These are phyloP conservation scores for Dryadomyces quercivorus DNA, from an alignment of 2,329 filamentous ascomycete species.

Conservation along the genomic window DNA sequence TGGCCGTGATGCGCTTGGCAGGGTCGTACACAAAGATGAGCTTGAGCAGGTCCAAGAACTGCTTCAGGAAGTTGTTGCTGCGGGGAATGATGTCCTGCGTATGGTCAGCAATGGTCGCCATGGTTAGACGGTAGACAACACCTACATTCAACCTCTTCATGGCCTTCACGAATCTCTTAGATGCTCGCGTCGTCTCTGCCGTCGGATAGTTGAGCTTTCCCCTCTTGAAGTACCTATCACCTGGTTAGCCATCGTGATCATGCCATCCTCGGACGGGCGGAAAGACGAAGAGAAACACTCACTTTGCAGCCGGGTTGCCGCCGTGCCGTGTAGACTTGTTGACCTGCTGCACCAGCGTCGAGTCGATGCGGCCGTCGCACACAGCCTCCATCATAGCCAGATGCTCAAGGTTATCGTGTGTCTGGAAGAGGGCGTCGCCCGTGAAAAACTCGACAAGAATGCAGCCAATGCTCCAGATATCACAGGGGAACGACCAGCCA, in stretches of 20 bases:
- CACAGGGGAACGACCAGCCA: conserved; percentile 60
- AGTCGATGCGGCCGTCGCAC: conserved; percentile 46
- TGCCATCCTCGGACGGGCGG: not conserved
- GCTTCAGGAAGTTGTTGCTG: conserved; percentile 44
- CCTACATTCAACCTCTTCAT: conserved; percentile 54
- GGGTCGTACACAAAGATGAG: conserved; percentile 61
- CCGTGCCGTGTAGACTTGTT: conserved; percentile 45
- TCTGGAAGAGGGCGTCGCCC: conserved; percentile 59
- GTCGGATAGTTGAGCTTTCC: conserved; percentile 53
- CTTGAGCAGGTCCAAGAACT: conserved; percentile 51
- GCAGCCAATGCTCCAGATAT: conserved; percentile 64
- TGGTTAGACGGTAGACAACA: not conserved
- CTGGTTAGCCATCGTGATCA: not conserved
- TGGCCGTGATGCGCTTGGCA: conserved; percentile 51
- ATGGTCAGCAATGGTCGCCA: conserved; percentile 11
- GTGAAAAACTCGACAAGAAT: conserved; percentile 63
- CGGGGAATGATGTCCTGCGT: conserved; percentile 51
- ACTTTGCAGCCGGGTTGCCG: conserved; percentile 54
- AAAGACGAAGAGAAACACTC: conserved; percentile 15
- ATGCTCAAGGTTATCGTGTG: conserved; percentile 60
- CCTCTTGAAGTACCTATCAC: conserved; percentile 51
- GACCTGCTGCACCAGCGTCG: conserved; percentile 43
- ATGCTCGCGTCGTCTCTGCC: conserved; percentile 50
- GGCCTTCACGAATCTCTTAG: conserved; percentile 55
- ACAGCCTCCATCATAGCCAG: conserved; percentile 67